These are phyloP conservation scores for Trichoderma atrobrunneum DNA, from an alignment of 2,329 filamentous ascomycete species.

Conservation along the genomic window DNA sequence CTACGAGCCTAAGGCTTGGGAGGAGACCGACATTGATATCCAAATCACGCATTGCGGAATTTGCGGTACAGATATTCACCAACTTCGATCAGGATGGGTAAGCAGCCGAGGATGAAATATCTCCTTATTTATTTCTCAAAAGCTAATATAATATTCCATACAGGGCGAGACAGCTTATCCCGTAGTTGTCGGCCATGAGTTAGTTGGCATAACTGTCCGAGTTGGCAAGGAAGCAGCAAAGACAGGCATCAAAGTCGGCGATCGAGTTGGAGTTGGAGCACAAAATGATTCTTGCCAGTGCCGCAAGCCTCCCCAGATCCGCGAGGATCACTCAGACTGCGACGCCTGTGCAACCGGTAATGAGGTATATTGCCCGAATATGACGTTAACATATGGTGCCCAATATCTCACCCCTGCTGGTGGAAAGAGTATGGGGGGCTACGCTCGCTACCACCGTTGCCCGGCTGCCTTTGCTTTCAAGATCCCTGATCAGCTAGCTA, in stretches of 20 bases:
- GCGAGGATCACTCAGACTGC: constrained; percentile 20
- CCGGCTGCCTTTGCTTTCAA: constrained; percentile 46
- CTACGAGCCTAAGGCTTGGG: neutral
- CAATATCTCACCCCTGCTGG: neutral
- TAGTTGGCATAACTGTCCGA: constrained; percentile 56
- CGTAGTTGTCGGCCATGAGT: constrained; percentile 63
- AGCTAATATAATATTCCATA: neutral
- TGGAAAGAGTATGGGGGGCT: constrained; percentile 36
- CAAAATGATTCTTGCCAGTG: constrained; percentile 65
- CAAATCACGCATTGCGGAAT: constrained; percentile 13
- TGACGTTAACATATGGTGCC: constrained; percentile 53
- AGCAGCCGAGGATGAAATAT: neutral
- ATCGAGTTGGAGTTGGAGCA: constrained; percentile 66
- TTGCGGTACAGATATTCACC: constrained; percentile 7
- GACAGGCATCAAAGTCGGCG: constrained; percentile 53
- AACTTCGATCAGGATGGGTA: constrained; percentile 14
- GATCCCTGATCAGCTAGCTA: constrained; percentile 41
- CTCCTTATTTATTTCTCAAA: neutral
- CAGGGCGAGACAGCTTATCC: constrained; percentile 33
- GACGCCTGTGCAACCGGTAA: constrained; percentile 58
- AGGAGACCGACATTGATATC: constrained; percentile 12
- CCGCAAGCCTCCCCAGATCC: constrained; percentile 39
- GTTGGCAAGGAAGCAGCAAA: constrained; percentile 43
- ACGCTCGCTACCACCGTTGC: constrained; percentile 33
- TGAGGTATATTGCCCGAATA: constrained; percentile 65